Evolutionary conservation across 2,329 filamentous ascomycete genomes (phyloP), one percentile per base, ranked within the genome.

Genomic region (Trichoderma asperellum): DNA sequence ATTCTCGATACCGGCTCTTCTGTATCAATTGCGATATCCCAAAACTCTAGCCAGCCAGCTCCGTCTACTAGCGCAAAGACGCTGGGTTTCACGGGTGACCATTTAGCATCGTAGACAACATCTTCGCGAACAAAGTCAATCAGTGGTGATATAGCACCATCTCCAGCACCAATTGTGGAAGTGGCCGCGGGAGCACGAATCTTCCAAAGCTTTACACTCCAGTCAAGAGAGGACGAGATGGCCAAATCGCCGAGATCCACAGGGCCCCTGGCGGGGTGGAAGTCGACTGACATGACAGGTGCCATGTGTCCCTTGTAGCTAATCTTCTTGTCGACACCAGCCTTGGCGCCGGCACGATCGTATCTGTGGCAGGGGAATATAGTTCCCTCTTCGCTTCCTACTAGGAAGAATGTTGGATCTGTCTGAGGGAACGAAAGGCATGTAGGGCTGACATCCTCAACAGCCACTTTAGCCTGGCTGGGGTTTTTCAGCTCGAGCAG

Each of bases 321-420:
- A 70, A 97, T 90, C 71, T 94, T 90, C 68, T 91, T 88, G 78
- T 99, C 96, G 32, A 97, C 93, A 59, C 96, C 96, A 5, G 96
- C 95, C 83, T 98, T 98, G 73, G 96, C 96, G 69, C 96, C 96
- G 6, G 96, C 96, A 72, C 96, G 92, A 80, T 99, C 96, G 81
- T 99, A 99, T 71, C 96, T 88, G 79, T 99, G 96, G 78, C 96
- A 97, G 0, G 96, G 94, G 80, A 96, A 97, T 72, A 99, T 97
- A 58, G 91, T 91, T 62, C 96, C 96, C 83, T 99, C 96, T 82
- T 99, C 96, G 34, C 94, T 97, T 52, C 96, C 96, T 40, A 97
- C 92, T 4, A 99, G 89, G 85, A 99, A 99, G 80, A 97, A 98
- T 0, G 96, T 99, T 3, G 96, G 96, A 76, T 99, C 96, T 0